Evolutionary conservation across 495 filamentous ascomycete genomes (phyloP).

Genomic region (Penicillium egyptiacum): DNA sequence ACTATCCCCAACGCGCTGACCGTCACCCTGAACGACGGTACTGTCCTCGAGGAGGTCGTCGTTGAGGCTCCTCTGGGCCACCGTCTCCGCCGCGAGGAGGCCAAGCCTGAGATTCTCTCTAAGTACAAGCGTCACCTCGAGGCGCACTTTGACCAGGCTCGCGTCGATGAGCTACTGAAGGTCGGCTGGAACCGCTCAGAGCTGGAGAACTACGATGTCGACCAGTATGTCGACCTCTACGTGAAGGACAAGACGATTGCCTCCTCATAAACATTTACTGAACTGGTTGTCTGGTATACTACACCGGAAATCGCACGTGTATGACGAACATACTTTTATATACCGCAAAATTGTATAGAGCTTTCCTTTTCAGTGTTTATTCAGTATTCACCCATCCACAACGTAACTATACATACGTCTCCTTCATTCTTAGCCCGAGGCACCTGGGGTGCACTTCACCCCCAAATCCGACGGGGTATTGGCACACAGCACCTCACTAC

Average conservation of each 20-base stretch:
- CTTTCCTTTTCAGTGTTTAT: background rate
- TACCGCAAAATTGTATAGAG: constrained; percentile 21
- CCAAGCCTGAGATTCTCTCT: constrained; percentile 90
- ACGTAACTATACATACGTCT: background rate
- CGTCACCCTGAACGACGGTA: constrained; percentile 91
- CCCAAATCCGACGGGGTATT: constrained; percentile 39
- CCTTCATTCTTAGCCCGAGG: constrained; percentile 28
- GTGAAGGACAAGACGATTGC: constrained; percentile 62
- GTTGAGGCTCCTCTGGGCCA: constrained; percentile 95
- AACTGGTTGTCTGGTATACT: background rate
- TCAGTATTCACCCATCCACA: background rate
- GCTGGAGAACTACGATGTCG: constrained; percentile 79
- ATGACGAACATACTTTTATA: constrained; percentile 27
- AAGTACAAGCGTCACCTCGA: constrained; percentile 93
- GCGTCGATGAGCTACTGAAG: constrained; percentile 75
- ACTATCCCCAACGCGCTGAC: constrained; percentile 96
- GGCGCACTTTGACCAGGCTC: constrained; percentile 73
- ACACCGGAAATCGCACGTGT: constrained; percentile 12
- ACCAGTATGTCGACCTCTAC: constrained; percentile 93
- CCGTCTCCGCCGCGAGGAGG: constrained; percentile 86
- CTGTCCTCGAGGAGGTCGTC: constrained; percentile 85
- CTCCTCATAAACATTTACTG: constrained; percentile 23
- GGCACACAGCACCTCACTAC: constrained; percentile 38
- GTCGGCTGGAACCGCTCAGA: constrained; percentile 69
- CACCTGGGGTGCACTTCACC: constrained; percentile 40